Percentiles rank a stretch among this genome's conserved stretches.
Conservation (phyloP, 2,329 filamentous ascomycete genomes). For the Aspergillus aculeatinus region DNA sequence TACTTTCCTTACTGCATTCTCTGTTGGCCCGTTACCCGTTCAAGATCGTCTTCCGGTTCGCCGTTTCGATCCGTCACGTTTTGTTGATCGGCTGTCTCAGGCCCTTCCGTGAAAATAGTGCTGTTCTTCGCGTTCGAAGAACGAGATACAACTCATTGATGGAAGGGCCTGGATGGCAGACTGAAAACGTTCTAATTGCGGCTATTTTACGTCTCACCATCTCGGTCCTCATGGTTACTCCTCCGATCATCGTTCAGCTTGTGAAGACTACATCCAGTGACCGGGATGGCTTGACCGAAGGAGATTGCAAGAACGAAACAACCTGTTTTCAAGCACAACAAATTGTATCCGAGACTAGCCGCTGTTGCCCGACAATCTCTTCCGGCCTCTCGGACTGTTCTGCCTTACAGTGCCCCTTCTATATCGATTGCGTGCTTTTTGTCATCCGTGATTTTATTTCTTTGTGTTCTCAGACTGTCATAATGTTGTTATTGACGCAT, state of each 20-base stretch:
- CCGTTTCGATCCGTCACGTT: conserved; percentile 33
- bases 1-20: conserved; percentile 34
- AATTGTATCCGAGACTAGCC: conserved; percentile 21
- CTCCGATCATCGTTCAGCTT: conserved; percentile 17
- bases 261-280: conserved; percentile 11
- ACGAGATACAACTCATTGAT: conserved; percentile 15
- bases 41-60: conserved; percentile 35
- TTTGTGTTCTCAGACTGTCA: conserved; percentile 19
- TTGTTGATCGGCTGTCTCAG: conserved; percentile 17
- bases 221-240: conserved; percentile 20
- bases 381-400: conserved; percentile 2
- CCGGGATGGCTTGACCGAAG: conserved; percentile 29
- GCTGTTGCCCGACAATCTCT: conserved; percentile 21
- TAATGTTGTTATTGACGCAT: conserved; percentile 29
- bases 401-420: conserved; percentile 14
- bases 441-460: conserved; percentile 13
- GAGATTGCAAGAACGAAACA: conserved; percentile 34
- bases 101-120: conserved; percentile 3
- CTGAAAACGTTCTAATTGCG: conserved; percentile 35
- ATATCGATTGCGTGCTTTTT: conserved; percentile 12
- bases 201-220: conserved; percentile 35
- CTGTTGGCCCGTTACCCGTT: conserved; percentile 36
- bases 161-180: conserved; percentile 25
- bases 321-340: conserved; percentile 24
- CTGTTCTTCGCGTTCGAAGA: neutral